Percentiles rank a stretch among this genome's conserved stretches.
These are phyloP conservation scores for Jatropha podagrica DNA, from an alignment of 441 rosid species.

Conservation along the genomic window DNA sequence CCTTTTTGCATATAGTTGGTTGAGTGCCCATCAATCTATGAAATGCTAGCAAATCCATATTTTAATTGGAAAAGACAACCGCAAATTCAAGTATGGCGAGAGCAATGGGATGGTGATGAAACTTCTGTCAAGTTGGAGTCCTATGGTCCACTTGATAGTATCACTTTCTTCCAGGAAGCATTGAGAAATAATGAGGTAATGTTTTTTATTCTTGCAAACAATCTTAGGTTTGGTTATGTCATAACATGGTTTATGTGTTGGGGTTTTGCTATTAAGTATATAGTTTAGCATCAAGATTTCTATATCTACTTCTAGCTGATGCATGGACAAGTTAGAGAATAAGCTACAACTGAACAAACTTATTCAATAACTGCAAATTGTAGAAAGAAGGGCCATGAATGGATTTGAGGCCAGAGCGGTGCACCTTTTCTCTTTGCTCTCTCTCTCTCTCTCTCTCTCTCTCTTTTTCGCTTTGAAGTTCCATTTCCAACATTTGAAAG, in stretches of 20 bases:
- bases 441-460: no score
- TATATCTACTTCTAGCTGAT: neutral
- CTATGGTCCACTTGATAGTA: slow-evolving; percentile 53
- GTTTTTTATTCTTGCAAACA: neutral
- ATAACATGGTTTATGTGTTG: neutral
- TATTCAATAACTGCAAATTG: neutral
- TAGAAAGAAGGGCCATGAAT: neutral
- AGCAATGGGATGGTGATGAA: slow-evolving; percentile 40
- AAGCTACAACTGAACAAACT: neutral
- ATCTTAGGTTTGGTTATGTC: neutral
- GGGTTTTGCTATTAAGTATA: neutral
- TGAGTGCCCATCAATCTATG: slow-evolving; percentile 89
- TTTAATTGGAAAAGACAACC: slow-evolving; percentile 71
- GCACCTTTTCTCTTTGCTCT: neutral
- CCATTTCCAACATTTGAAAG: no score
- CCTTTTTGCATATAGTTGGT: slow-evolving; percentile 50
- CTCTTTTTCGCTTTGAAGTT: no score
- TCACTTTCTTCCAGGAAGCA: slow-evolving; percentile 64
- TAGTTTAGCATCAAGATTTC: neutral
- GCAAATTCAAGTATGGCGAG: slow-evolving; percentile 68
- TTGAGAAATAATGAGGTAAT: slow-evolving; percentile 74
- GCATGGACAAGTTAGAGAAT: neutral
- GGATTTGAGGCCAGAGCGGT: neutral
- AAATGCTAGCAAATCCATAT: slow-evolving; percentile 83
- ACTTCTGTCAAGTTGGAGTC: slow-evolving; percentile 53